Base-by-base conservation (phyloP, 164 flowering plant genomes). In the Cinnamomum micranthum region DNA sequence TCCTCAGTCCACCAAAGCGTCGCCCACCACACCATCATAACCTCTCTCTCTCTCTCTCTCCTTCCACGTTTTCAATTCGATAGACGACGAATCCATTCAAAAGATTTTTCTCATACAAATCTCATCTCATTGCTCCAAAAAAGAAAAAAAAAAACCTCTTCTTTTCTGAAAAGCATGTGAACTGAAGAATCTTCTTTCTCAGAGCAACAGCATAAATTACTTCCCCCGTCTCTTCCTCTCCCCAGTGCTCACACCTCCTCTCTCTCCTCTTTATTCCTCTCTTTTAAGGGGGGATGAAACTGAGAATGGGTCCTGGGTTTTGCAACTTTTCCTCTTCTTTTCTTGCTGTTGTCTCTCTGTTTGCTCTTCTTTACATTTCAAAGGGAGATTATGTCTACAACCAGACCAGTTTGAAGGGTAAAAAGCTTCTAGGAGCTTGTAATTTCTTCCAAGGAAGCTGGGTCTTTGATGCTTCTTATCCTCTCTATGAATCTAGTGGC, bases 401-500 rank as follows among this genome's bases (percentile, higher is more conserved):
- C 65, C 55, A 47, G 62, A 84, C 78, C 28, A 3, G 70, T 7
- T 60, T 76, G 24, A 77, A 27, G 13, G 68, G 1, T n/a, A n/a
- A 24, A 28, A 65, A 76, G 28, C 70, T 17, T 5, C 23, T 24
- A 4, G 27, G 68, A 25, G 52, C 81, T 22, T 92, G 98, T 72
- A 86, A 93, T 73, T 73, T 79, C 59, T 93, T 88, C 79, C 70
- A 73, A 47, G 98, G 98, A 7, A 85, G 82, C 74, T 94, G 98
- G 98, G 90, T 92, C 1, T 83, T 69, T 47, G 97, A 92, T 71
- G n/a, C 83, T 58, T 82, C 89, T 0, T 88, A 91, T 33, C 98
- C 98, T 77, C 90, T 88, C 68, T 94, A 92, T 68, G 80, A 82
- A 66, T 80, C 86, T 6, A 77, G 86, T 13, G 77, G 59, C 20